These are phyloP conservation scores for Plantago coronopus DNA, from an alignment of 305 asterid species.

Conservation along the genomic window DNA sequence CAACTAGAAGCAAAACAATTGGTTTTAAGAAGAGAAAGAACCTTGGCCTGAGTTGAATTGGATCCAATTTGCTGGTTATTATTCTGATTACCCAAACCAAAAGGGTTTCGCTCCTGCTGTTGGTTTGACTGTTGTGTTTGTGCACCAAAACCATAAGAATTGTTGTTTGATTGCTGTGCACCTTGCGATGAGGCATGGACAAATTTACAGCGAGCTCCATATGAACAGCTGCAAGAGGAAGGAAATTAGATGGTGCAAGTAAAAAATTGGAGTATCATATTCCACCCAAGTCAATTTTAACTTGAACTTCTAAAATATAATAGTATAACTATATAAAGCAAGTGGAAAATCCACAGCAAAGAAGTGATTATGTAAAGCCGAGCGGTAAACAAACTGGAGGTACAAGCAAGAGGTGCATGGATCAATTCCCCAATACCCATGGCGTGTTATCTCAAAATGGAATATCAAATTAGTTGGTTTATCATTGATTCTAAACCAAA, in stretches of 20 bases:
- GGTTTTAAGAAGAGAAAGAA: constrained; percentile 25
- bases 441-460: no score
- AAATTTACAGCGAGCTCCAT: constrained; percentile 73
- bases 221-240: constrained; percentile 59
- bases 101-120: constrained; percentile 59
- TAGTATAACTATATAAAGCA: not conserved
- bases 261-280: not conserved
- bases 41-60: constrained; percentile 66
- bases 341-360: not conserved
- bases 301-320: not conserved
- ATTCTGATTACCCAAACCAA: constrained; percentile 68
- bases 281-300: constrained; percentile 9
- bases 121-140: constrained; percentile 44
- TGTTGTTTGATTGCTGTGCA: constrained; percentile 40
- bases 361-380: not conserved
- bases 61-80: constrained; percentile 53
- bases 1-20: not conserved
- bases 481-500: no score
- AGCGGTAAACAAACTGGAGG: no score
- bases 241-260: constrained; percentile 23
- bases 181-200: constrained; percentile 48
- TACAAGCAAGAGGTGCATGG: no score
- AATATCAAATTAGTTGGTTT: no score
- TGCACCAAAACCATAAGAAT: constrained; percentile 56
- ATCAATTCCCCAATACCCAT: no score